phyloP scores from a whole-genome alignment of 768 basidiomycete species.

The Mycena venus region DNA sequence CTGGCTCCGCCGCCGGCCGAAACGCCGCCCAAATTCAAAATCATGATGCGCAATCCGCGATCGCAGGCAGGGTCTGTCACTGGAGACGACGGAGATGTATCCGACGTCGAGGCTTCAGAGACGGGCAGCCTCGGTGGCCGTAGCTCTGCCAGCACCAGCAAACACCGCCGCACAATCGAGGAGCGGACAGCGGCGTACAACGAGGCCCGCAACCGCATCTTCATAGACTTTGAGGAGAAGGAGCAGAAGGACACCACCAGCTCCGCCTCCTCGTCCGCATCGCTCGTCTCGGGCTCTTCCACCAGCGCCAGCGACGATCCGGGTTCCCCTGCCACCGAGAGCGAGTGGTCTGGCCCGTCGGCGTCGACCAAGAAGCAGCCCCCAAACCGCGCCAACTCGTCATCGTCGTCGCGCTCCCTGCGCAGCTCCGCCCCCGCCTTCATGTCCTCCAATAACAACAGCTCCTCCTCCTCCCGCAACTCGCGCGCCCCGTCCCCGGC shows the following conservation, averaged over 20 bases:
- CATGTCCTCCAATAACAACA: constrained; percentile 62
- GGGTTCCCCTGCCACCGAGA: constrained; percentile 82
- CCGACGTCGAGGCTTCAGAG: constrained; percentile 86
- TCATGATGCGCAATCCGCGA: constrained; percentile 82
- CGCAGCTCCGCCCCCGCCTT: constrained; percentile 66
- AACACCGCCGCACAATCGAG: constrained; percentile 84
- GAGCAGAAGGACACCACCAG: constrained; percentile 80
- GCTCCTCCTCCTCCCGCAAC: constrained; percentile 74
- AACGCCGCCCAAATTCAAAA: constrained; percentile 85
- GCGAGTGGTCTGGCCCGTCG: constrained; percentile 77
- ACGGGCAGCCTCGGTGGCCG: constrained; percentile 81
- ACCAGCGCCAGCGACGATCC: constrained; percentile 70
- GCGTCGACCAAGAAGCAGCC: constrained; percentile 72
- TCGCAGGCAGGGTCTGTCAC: constrained; percentile 82
- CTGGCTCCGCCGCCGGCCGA: constrained; percentile 82
- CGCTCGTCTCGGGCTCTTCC: constrained; percentile 77
- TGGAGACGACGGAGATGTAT: constrained; percentile 82
- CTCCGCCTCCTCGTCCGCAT: constrained; percentile 82
- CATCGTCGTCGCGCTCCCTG: constrained; percentile 73
- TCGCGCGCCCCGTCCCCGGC: constrained; percentile 84
- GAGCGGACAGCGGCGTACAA: constrained; percentile 93
- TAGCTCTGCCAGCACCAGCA: constrained; percentile 71
- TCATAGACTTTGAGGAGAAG: constrained; percentile 86
- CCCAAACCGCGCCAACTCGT: constrained; percentile 61
- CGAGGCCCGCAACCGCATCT: constrained; percentile 87